Evolutionary conservation across 83 land plant genomes (phyloP), one percentile per base, ranked within the genome.

Genomic region (Thuja plicata): DNA sequence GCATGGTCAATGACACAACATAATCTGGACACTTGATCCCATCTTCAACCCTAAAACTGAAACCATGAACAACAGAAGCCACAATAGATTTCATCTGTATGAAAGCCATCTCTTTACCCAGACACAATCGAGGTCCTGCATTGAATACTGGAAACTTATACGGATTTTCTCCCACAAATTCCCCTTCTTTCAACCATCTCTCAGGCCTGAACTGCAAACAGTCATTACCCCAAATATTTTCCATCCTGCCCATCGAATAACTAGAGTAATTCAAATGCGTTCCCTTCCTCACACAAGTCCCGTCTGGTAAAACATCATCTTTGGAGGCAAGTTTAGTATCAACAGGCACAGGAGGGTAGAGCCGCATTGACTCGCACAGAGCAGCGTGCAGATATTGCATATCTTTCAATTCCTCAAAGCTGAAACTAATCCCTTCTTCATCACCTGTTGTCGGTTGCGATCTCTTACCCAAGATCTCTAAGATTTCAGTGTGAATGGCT

Each of bases 161-260:
- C 0, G 86, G 86, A 52, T 19, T 32, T 1, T 84, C 86, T 32
- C 37, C 57, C 86, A 87, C 85, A 34, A 87, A 87, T 27, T 27
- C 76, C 45, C 88, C 76, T 27, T 87, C 37, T 34, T 70, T 70
- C 2, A 87, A 35, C 88, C 88, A 87, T 62, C 88, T 87, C 88
- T 87, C 85, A 3, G 85, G 88, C 4, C 24, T 32, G 7, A 87
- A 87, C 13, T 87, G 41, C 78, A 55, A 27, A 34, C 32, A 87
- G 70, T 87, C 88, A 15, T 8, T 19, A 13, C 85, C 88, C 88
- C 88, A 87, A 32, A 87, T 55, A 32, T 7, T 55, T 66, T 87
- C 45, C 84, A 87, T 54, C 30, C 85, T 87, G 41, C 88, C 88
- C 88, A 87, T 87, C 8, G 84, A 3, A 87, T 87, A 87, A 2